Percentiles rank a stretch among this genome's conserved stretches.
Conservation (phyloP, 148 eudicot species). For the Heliamphora exappendiculata region DNA sequence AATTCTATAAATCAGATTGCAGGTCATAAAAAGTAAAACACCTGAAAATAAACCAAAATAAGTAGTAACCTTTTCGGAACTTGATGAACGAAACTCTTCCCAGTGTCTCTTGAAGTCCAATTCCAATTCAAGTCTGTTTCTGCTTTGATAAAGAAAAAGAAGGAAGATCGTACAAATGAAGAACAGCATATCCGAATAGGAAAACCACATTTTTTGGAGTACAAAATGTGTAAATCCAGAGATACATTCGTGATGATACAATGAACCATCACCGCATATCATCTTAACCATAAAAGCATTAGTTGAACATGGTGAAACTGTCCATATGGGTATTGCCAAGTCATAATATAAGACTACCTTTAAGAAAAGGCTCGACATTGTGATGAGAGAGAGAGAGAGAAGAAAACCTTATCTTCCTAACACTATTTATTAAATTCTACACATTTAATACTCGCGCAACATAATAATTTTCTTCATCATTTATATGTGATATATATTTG, state of each 20-base stretch:
- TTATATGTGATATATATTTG: too few species aligned
- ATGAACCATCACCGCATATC: neutral
- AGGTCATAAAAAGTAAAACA: neutral
- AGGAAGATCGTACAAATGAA: constrained; percentile 1
- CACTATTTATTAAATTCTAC: too few species aligned
- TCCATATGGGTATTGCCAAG: neutral
- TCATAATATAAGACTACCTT: neutral
- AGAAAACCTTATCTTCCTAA: neutral
- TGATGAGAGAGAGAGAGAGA: neutral
- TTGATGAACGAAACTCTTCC: constrained; percentile 95
- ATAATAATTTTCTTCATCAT: too few species aligned
- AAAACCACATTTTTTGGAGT: neutral
- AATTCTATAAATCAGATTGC: neutral
- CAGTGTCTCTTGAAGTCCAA: constrained; percentile 91
- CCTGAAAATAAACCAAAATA: neutral
- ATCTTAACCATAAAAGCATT: neutral
- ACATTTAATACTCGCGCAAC: too few species aligned
- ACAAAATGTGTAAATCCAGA: neutral
- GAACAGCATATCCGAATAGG: neutral
- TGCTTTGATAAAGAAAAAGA: constrained; percentile 22
- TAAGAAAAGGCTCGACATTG: neutral
- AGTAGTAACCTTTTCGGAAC: constrained; percentile 71
- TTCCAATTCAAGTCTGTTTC: constrained; percentile 86
- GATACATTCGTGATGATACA: neutral
- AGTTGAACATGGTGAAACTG: neutral